Conservation (phyloP, 352 stramenopile genomes). For the Phytophthora capsici region DNA sequence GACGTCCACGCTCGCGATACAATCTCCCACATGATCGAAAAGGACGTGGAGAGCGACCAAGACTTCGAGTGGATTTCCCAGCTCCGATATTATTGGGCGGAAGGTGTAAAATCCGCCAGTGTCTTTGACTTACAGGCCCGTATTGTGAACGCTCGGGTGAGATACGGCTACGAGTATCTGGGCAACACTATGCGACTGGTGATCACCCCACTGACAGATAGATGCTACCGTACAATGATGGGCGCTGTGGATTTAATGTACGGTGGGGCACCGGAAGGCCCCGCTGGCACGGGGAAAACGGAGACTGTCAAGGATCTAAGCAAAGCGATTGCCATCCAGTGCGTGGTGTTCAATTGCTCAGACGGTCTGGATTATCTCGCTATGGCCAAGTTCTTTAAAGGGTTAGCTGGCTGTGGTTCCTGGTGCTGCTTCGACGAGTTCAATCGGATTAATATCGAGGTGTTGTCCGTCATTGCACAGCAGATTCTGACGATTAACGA, state of each 20-base stretch:
- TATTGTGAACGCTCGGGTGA: constrained; percentile 89
- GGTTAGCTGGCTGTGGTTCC: constrained; percentile 89
- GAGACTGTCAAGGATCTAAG: constrained; percentile 95
- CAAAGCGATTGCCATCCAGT: constrained; percentile 96
- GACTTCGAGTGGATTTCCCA: constrained; percentile 96
- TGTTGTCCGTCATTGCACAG: constrained; percentile 94
- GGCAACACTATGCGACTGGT: constrained; percentile 94
- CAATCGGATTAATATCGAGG: constrained; percentile 96
- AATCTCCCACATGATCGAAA: constrained; percentile 92
- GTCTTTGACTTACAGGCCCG: constrained; percentile 83
- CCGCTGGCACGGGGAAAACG: constrained; percentile 95
- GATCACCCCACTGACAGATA: constrained; percentile 95
- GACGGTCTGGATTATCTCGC: constrained; percentile 92
- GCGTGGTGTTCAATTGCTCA: constrained; percentile 96
- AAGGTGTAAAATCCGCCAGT: constrained; percentile 57
- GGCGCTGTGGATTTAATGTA: constrained; percentile 94
- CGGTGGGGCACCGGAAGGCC: constrained; percentile 92
- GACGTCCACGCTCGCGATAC: constrained; percentile 94
- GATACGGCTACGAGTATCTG: constrained; percentile 93
- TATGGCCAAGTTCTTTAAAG: constrained; percentile 97
- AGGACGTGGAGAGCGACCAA: constrained; percentile 84
- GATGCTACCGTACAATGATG: constrained; percentile 95
- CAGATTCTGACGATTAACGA: constrained; percentile 95
- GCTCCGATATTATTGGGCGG: constrained; percentile 94
- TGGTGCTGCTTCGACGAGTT: constrained; percentile 97